Percentiles rank a stretch among this genome's conserved stretches.
These are phyloP conservation scores for Sindora glabra DNA, from an alignment of 306 rosid genomes.

Conservation along the genomic window DNA sequence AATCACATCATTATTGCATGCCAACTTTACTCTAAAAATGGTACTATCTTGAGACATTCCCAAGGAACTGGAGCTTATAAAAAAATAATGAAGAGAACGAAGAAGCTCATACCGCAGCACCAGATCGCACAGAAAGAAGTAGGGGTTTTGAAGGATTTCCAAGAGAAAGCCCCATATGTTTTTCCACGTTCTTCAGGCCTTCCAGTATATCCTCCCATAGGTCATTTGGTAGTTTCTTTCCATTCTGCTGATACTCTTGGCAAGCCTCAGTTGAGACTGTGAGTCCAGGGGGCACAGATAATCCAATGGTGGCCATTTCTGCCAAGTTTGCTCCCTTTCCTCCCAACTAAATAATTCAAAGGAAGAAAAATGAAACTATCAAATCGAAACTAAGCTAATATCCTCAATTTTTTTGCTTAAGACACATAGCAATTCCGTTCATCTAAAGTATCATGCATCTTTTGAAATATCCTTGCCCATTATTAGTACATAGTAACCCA, in stretches of 20 bases:
- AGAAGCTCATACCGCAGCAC: constrained; percentile 68
- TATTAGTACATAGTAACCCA: no score
- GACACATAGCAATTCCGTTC: no score
- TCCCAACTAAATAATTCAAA: constrained; percentile 56
- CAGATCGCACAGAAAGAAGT: constrained; percentile 87
- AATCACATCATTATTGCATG: not conserved
- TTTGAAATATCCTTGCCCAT: no score
- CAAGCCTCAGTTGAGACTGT: constrained; percentile 96
- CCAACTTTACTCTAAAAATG: not conserved
- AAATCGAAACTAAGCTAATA: no score
- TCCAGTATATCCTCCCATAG: constrained; percentile 82
- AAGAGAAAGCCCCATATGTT: constrained; percentile 66
- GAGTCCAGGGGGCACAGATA: constrained; percentile 92
- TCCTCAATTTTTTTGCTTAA: no score
- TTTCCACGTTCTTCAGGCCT: constrained; percentile 58
- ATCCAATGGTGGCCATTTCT: constrained; percentile 93
- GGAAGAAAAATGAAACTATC: not conserved
- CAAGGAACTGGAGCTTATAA: not conserved
- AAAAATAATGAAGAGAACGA: constrained; percentile 1
- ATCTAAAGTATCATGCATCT: no score
- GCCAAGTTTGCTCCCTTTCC: constrained; percentile 98
- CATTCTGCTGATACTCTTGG: constrained; percentile 77
- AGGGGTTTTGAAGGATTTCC: constrained; percentile 87
- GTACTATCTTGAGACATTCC: not conserved
- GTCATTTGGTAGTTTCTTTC: constrained; percentile 47